Conservation (phyloP, 164 flowering plant genomes). For the Warburgia ugandensis region DNA sequence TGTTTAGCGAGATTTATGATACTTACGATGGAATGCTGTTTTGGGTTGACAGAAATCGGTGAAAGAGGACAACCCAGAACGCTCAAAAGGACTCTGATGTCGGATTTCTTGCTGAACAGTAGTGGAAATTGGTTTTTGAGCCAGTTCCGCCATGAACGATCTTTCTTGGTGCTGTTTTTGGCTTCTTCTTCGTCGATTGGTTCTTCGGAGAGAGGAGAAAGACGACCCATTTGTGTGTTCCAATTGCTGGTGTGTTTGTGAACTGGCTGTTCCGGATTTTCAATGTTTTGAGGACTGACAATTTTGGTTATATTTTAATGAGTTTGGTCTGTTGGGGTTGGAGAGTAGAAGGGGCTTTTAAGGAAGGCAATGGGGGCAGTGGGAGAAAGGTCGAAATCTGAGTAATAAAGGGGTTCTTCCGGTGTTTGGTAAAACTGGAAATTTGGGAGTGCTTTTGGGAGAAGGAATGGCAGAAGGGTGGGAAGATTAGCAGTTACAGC, state of each 20-base stretch:
- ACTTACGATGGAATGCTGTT: conserved; percentile 28
- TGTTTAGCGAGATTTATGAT: neutral
- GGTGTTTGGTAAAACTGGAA: conserved; percentile 2
- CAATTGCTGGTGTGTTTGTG: neutral
- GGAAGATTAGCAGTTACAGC: too few relatives aligned
- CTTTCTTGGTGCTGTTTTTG: conserved; percentile 23
- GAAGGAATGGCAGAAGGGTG: conserved; percentile 1
- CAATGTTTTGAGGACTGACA: neutral
- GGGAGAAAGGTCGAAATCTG: conserved; percentile 12
- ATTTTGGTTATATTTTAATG: neutral
- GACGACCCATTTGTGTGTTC: conserved; percentile 33
- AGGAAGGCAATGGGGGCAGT: conserved; percentile 14
- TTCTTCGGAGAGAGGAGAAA: conserved; percentile 67
- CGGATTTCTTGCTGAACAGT: conserved; percentile 52
- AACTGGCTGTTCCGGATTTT: neutral
- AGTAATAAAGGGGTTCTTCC: conserved; percentile 1
- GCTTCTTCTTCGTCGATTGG: conserved; percentile 42
- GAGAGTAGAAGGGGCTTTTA: conserved; percentile 10
- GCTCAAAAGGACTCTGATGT: conserved; percentile 56
- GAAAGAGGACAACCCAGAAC: conserved; percentile 82
- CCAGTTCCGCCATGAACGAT: conserved; percentile 51
- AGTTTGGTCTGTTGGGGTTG: neutral
- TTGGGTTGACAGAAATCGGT: conserved; percentile 37
- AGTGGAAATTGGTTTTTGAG: conserved; percentile 44
- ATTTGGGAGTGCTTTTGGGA: conserved; percentile 1